A percentile compares a stretch with the other conserved stretches of the same genome.
Conservation (phyloP, 768 basidiomycete genomes). For the Obba rivulosa region DNA sequence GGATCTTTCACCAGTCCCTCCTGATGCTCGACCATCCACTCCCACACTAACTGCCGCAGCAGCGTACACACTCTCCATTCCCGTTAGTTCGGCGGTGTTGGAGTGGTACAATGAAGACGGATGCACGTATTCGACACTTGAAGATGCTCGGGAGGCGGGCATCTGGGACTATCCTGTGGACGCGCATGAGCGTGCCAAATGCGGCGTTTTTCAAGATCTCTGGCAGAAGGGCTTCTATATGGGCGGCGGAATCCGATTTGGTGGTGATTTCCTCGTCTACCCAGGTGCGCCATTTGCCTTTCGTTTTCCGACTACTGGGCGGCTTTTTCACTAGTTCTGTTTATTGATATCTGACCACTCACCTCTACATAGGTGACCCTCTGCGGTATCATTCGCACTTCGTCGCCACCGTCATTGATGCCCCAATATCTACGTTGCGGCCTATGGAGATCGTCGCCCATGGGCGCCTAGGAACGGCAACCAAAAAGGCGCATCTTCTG, state of each 20-base stretch:
- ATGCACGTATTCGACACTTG: slow-evolving; percentile 48
- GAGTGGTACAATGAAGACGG: slow-evolving; percentile 60
- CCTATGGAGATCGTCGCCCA: slow-evolving; percentile 97
- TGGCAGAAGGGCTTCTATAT: slow-evolving; percentile 84
- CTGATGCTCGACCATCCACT: slow-evolving; percentile 11
- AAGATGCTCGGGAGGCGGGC: slow-evolving; percentile 56
- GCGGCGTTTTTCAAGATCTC: slow-evolving; percentile 72
- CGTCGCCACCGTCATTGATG: slow-evolving; percentile 73
- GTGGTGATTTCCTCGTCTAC: slow-evolving; percentile 94
- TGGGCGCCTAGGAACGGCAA: slow-evolving; percentile 92
- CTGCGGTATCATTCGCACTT: slow-evolving; percentile 97
- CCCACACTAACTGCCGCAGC: slow-evolving; percentile 7
- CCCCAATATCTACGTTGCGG: slow-evolving; percentile 50
- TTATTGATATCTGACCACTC: background rate
- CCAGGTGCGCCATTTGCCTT: slow-evolving; percentile 57
- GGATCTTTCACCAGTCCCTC: no score
- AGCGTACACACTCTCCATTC: slow-evolving; percentile 56
- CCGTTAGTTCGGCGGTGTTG: slow-evolving; percentile 54
- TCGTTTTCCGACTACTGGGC: background rate
- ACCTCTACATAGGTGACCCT: slow-evolving; percentile 78
- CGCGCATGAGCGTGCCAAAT: slow-evolving; percentile 64
- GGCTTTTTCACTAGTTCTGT: no score
- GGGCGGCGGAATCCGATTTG: slow-evolving; percentile 90
- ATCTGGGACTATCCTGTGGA: slow-evolving; percentile 75
- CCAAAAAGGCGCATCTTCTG: slow-evolving; percentile 91